Evolutionary conservation across 1,284 basidiomycete species (phyloP).

Genomic region (Leucoagaricus sp.): DNA sequence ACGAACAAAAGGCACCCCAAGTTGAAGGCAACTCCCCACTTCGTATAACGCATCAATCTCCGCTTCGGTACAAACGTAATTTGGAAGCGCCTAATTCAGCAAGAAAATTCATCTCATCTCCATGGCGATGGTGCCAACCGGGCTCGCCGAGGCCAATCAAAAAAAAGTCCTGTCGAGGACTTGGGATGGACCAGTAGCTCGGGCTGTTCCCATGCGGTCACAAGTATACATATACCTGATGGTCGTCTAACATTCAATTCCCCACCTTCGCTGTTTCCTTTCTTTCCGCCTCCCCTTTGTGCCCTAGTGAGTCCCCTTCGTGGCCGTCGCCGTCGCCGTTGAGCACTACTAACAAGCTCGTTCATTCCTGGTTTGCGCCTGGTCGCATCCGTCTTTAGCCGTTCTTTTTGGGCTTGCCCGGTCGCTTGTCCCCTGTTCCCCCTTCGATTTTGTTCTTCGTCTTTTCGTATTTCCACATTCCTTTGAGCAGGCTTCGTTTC

Average conservation of each 20-base stretch:
- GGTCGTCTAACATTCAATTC: conserved; percentile 24
- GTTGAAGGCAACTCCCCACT: too few relatives aligned
- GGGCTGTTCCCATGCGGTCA: conserved; percentile 28
- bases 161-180: conserved; percentile 1
- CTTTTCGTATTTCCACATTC: conserved; percentile 38
- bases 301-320: conserved; percentile 28
- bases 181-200: conserved; percentile 20
- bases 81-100: conserved; percentile 8
- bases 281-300: conserved; percentile 29
- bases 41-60: too few relatives aligned
- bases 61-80: too few relatives aligned
- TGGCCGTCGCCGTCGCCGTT: conserved; percentile 6
- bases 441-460: conserved; percentile 31
- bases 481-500: conserved; percentile 46
- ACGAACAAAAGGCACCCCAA: background rate
- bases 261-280: conserved; percentile 28
- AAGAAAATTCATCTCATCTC: conserved; percentile 25
- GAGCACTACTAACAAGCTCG: conserved; percentile 1
- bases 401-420: conserved; percentile 62
- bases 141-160: conserved; percentile 35
- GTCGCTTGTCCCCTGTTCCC: conserved; percentile 56
- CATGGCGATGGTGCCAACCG: conserved; percentile 34
- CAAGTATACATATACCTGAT: conserved; percentile 31
- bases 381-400: background rate
- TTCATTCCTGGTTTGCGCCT: conserved; percentile 22